These are phyloP conservation scores for Ilex asprella DNA, from an alignment of 257 asterid species.

Conservation along the genomic window DNA sequence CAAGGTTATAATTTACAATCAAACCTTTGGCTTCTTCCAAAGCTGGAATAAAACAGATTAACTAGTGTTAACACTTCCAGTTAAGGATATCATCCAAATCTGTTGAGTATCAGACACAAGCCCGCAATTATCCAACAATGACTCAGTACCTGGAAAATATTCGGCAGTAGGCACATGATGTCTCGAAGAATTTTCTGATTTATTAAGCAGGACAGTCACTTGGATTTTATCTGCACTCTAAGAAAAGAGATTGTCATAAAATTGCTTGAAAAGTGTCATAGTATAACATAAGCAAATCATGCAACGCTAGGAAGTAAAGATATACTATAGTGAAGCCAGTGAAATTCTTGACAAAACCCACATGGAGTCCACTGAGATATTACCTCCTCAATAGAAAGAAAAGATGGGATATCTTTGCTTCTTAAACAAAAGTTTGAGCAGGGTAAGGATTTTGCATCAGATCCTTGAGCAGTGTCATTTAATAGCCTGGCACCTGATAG, in stretches of 20 bases:
- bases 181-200: slow-evolving; percentile 49
- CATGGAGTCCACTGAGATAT: slow-evolving; percentile 2
- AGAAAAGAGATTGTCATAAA: slow-evolving; percentile 25
- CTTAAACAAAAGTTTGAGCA: slow-evolving; percentile 55
- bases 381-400: slow-evolving; percentile 77
- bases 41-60: slow-evolving; percentile 41
- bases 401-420: slow-evolving; percentile 27
- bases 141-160: slow-evolving; percentile 70
- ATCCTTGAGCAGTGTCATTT: slow-evolving; percentile 39
- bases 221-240: slow-evolving; percentile 80
- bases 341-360: slow-evolving; percentile 6
- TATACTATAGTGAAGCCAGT: not conserved
- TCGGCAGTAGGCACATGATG: slow-evolving; percentile 76
- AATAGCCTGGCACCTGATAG: slow-evolving; percentile 36
- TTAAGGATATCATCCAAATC: no score
- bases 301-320: slow-evolving; percentile 5
- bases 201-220: slow-evolving; percentile 67
- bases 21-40: slow-evolving; percentile 54
- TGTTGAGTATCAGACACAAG: not conserved
- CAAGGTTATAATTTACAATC: slow-evolving; percentile 67
- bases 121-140: not conserved
- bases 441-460: slow-evolving; percentile 30
- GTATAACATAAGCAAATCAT: slow-evolving; percentile 2
- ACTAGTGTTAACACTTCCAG: slow-evolving; percentile 9
- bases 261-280: not conserved